Evolutionary conservation across 1,284 basidiomycete species (phyloP), one percentile per base, ranked within the genome.

Genomic region (Microbotryum scabiosae): DNA sequence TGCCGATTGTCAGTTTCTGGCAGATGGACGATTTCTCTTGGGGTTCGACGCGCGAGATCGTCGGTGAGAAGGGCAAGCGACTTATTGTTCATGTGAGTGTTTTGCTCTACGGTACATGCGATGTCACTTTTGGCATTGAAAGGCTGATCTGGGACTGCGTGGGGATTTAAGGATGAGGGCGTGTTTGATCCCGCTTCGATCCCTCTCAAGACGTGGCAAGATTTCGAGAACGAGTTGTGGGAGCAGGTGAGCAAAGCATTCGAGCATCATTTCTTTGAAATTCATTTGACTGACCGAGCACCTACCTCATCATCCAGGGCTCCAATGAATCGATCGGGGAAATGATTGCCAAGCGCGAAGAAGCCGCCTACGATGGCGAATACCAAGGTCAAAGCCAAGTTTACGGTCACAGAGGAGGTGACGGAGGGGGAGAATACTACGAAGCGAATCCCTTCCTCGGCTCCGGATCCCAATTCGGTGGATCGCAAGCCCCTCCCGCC

Each of bases 1-100:
- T 97, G 46, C 94, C 93, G 1, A 78, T 97, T 23, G 97, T 97
- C 76, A 94, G 94, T 1, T 97, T 97, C 85, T 98, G 93, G 94
- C 85, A 82, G 69, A 97, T 97, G 93, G 94, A 97, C 77, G 71
- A 73, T 77, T 97, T 97, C 83, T 93, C 90, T 4, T 96, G 91
- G 59, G 96, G 96, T 83, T 82, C 83, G 52, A 96, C 92, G 23
- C 88, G 89, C 84, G 76, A 93, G 65, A 93, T 98, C 41, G 79
- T 96, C 69, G 94, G 93, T 69, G 94, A 98, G 77, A 82, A 85
- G 61, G 94, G 93, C 32, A 93, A 94, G 69, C 74, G 73, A 78
- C 79, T 97, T 69, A 85, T 97, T 66, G 85, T 97, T 57, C 94
- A 97, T 75, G 88, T 90, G 74, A 67, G 85, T 80, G n/a, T 0